These are phyloP conservation scores for Diaporthe ilicicola DNA, from an alignment of 2,329 filamentous ascomycete species.

Conservation along the genomic window DNA sequence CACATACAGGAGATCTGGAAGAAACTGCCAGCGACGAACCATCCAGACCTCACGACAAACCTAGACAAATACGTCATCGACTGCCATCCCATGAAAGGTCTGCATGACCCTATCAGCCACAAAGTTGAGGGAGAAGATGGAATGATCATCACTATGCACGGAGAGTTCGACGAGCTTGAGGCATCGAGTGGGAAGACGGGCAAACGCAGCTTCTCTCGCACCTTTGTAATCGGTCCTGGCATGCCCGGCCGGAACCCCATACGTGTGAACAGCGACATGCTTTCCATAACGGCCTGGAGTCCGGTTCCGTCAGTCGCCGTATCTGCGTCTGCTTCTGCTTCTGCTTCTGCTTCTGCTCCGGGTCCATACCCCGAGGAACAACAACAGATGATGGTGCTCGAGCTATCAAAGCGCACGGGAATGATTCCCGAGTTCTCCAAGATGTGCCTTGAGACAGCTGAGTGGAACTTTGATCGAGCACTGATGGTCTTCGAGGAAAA, in stretches of 20 bases:
- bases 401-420: conserved; percentile 79
- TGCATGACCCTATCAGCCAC: conserved; percentile 74
- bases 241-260: conserved; percentile 69
- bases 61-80: conserved; percentile 83
- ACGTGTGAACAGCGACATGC: conserved; percentile 81
- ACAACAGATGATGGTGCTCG: conserved; percentile 75
- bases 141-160: conserved; percentile 80
- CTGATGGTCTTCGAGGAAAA: conserved; percentile 78
- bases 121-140: conserved; percentile 76
- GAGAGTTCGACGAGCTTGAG: conserved; percentile 82
- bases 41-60: conserved; percentile 74
- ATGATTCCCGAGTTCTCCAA: conserved; percentile 83
- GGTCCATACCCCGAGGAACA: conserved; percentile 52
- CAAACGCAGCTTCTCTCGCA: conserved; percentile 83
- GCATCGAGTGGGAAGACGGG: conserved; percentile 61
- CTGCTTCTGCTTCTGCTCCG: conserved; percentile 38
- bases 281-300: conserved; percentile 74
- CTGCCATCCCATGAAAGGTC: conserved; percentile 76
- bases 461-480: conserved; percentile 82
- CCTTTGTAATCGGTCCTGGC: conserved; percentile 81
- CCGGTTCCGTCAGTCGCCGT: conserved; percentile 54
- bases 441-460: conserved; percentile 81
- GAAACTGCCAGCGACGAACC: conserved; percentile 74
- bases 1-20: conserved; percentile 76
- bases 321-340: conserved; percentile 37